phyloP scores from a whole-genome alignment of 1,284 basidiomycete genomes.

The Athelia sp. region DNA sequence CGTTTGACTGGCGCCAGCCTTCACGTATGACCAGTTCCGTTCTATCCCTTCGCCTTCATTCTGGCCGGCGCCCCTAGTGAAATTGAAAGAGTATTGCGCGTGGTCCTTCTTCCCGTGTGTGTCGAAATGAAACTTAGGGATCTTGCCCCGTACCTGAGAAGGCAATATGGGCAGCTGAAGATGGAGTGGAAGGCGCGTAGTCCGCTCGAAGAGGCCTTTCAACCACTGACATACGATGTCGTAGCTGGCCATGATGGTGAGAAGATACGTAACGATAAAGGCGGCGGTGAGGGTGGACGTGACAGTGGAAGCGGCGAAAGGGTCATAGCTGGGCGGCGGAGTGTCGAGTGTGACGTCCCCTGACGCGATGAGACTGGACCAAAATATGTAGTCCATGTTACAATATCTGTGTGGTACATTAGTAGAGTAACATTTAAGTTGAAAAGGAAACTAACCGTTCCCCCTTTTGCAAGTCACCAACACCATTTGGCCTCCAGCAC shows the following conservation, averaged over 20 bases:
- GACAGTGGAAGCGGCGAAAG: no score
- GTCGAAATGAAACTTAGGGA: background rate
- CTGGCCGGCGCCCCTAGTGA: slow-evolving; percentile 12
- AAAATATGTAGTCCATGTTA: slow-evolving; percentile 15
- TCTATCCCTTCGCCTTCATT: slow-evolving; percentile 20
- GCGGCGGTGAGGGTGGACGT: slow-evolving; percentile 1
- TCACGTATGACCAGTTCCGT: slow-evolving; percentile 13
- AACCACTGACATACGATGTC: slow-evolving; percentile 12
- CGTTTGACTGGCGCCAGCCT: slow-evolving; percentile 10
- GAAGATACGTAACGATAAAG: slow-evolving; percentile 1
- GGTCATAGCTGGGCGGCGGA: no score
- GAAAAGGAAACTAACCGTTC: slow-evolving; percentile 4
- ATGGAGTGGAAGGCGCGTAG: slow-evolving; percentile 1
- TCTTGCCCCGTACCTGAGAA: slow-evolving; percentile 7
- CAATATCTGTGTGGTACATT: slow-evolving; percentile 10
- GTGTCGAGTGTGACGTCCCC: no score
- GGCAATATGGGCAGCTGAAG: slow-evolving; percentile 1
- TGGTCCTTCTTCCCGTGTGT: slow-evolving; percentile 10
- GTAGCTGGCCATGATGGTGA: slow-evolving; percentile 7
- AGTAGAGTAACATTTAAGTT: no score
- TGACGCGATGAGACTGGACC: no score
- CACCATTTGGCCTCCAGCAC: slow-evolving; percentile 4
- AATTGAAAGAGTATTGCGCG: slow-evolving; percentile 12
- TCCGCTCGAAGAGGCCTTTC: slow-evolving; percentile 8
- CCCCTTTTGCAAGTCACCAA: slow-evolving; percentile 15